Base-by-base conservation (phyloP, 139 green algal genomes). In the Picocystis salinarum region DNA sequence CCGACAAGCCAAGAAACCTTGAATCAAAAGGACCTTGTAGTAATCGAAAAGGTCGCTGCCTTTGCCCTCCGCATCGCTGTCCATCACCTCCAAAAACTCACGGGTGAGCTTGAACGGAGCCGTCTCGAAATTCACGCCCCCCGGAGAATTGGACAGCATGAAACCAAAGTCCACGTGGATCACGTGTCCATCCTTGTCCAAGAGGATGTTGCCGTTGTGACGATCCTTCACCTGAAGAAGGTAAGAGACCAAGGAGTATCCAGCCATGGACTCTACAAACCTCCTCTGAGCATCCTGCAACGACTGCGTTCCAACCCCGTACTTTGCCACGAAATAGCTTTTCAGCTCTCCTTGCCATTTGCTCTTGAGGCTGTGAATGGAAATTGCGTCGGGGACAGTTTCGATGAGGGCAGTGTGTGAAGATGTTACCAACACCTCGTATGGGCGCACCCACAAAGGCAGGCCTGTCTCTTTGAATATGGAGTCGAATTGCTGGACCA, bases 161-260 rank as follows among this genome's bases (percentile, higher is more conserved):
- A 95, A 98, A 39, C 88, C 88, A 65, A 94, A 98, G 69, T 98
- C 88, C 34, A 98, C 95, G 74, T 98, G 88, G 18, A 98, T 78
- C 22, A 98, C 57, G 58, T 84, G 77, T 25, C 88, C 80, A 17
- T 52, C 53, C 6, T 70, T 55, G 25, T 84, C 70, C 33, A 92
- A 39, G 49, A 92, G 56, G 46, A 92, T 79, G 66, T 92, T 92
- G 55, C 76, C 80, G 52, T 91, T 90, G 64, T 91, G 79, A 34
- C 66, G 52, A 33, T 76, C 76, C 34, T 76, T 76, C 36, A 62
- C 45, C 34, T 85, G 71, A 31, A 92, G 59, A 23, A 92, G 28
- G 59, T 91, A 87, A 44, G 50, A 76, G 23, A 86, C 50, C 13
- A 92, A 59, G 42, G 57, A 76, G 59, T 91, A 91, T 19, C 53